Percentiles rank a stretch among this genome's conserved stretches.
These are phyloP conservation scores for Stemphylium lycopersici DNA, from an alignment of 2,329 filamentous ascomycete species.

Conservation along the genomic window DNA sequence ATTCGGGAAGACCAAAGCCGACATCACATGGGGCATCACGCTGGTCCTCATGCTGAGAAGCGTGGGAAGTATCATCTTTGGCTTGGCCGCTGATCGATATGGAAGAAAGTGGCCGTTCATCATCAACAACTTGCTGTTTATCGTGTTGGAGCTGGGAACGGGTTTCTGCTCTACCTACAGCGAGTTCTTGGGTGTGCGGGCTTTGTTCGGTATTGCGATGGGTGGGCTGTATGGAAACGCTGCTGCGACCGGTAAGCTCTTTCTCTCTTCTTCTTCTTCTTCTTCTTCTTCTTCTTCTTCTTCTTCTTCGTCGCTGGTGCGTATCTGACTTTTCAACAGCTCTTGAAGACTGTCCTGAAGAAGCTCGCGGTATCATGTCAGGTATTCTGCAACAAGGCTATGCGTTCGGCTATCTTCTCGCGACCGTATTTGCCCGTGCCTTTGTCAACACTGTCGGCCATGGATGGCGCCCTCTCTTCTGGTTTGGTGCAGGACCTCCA, in stretches of 20 bases:
- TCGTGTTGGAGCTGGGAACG: slow-evolving; percentile 65
- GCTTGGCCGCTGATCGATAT: slow-evolving; percentile 60
- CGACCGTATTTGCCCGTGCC: slow-evolving; percentile 62
- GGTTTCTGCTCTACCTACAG: slow-evolving; percentile 65
- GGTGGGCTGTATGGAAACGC: slow-evolving; percentile 67
- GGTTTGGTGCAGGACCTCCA: slow-evolving; percentile 84
- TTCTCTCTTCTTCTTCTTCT: background rate
- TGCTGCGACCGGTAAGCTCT: slow-evolving; percentile 57
- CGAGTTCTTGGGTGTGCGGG: slow-evolving; percentile 64
- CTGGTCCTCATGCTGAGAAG: slow-evolving; percentile 63
- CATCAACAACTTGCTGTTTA: slow-evolving; percentile 66
- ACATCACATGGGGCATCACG: slow-evolving; percentile 65
- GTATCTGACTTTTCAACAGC: slow-evolving; percentile 43
- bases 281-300: background rate
- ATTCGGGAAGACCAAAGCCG: slow-evolving; percentile 61
- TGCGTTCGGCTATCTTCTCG: slow-evolving; percentile 68
- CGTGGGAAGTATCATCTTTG: slow-evolving; percentile 64
- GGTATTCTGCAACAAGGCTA: slow-evolving; percentile 69
- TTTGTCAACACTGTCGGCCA: slow-evolving; percentile 78
- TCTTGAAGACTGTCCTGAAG: slow-evolving; percentile 65
- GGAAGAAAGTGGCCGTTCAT: slow-evolving; percentile 65
- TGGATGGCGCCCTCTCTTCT: slow-evolving; percentile 84
- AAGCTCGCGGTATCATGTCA: slow-evolving; percentile 65
- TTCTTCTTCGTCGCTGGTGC: background rate
- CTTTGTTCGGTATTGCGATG: slow-evolving; percentile 69